phyloP scores from a whole-genome alignment of 2,329 filamentous ascomycete genomes.

The Colletotrichum sojae region DNA sequence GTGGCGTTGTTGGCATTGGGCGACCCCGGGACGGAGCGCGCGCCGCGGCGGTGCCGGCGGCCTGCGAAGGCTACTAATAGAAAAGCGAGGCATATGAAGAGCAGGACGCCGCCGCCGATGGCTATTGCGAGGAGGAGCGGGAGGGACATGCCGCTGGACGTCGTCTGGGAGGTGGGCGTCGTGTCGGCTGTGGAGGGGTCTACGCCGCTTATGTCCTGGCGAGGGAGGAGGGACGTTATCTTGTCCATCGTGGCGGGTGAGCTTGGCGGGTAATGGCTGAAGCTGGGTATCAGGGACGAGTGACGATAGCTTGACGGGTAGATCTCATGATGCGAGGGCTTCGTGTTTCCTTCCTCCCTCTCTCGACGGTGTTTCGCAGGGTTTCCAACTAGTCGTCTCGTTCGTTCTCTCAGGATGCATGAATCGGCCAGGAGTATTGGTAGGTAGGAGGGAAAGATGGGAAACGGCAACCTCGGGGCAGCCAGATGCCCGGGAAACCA shows the following conservation, averaged over 20 bases:
- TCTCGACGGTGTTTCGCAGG: no score
- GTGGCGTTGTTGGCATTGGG: not conserved
- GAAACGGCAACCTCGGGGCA: not conserved
- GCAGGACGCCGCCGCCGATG: constrained; percentile 61
- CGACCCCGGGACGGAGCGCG: constrained; percentile 11
- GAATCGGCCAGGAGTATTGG: not conserved
- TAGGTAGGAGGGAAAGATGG: not conserved
- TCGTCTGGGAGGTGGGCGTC: not conserved
- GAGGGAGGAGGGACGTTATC: not conserved
- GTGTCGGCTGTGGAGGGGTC: not conserved
- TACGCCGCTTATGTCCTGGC: not conserved
- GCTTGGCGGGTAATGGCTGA: not conserved
- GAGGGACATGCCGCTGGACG: constrained; percentile 43
- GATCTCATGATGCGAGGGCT: constrained; percentile 17
- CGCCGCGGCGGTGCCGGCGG: constrained; percentile 44
- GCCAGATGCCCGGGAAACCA: constrained; percentile 14
- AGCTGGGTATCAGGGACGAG: not conserved
- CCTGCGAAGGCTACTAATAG: constrained; percentile 58
- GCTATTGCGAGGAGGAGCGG: constrained; percentile 62
- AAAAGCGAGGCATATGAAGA: constrained; percentile 60
- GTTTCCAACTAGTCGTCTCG: no score
- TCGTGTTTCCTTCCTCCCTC: not conserved
- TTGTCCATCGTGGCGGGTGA: not conserved
- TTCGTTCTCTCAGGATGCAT: not conserved
- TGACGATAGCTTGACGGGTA: not conserved